phyloP scores from a whole-genome alignment of 768 basidiomycete species.

The Melanogaster broomeanus region DNA sequence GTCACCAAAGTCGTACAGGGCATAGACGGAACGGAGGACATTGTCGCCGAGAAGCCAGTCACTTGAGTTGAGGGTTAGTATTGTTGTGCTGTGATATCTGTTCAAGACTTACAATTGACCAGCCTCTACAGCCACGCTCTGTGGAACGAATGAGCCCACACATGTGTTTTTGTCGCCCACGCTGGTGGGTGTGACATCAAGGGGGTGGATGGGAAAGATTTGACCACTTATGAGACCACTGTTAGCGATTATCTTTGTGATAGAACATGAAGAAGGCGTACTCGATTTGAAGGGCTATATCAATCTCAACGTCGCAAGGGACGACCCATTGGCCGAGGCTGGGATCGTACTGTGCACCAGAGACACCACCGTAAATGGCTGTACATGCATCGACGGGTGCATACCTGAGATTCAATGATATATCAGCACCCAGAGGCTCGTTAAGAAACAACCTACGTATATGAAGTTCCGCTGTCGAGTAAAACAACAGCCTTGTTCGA shows the following conservation, averaged over 20 bases:
- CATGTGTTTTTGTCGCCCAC: slow-evolving; percentile 51
- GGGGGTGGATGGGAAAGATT: slow-evolving; percentile 76
- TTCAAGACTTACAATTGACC: slow-evolving; percentile 62
- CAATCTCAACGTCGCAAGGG: slow-evolving; percentile 74
- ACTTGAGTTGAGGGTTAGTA: slow-evolving; percentile 37
- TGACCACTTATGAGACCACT: slow-evolving; percentile 51
- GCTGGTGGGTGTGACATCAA: slow-evolving; percentile 64
- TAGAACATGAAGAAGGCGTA: slow-evolving; percentile 35
- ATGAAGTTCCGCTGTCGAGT: slow-evolving; percentile 83
- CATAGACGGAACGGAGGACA: slow-evolving; percentile 79
- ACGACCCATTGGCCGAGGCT: slow-evolving; percentile 64
- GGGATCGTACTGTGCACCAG: slow-evolving; percentile 62
- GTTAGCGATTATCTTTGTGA: slow-evolving; percentile 12
- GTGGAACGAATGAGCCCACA: slow-evolving; percentile 76
- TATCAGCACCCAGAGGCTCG: not conserved
- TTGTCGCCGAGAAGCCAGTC: slow-evolving; percentile 87
- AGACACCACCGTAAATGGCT: slow-evolving; percentile 66
- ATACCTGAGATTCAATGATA: slow-evolving; percentile 48
- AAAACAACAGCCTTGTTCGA: slow-evolving; percentile 71
- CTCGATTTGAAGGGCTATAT: slow-evolving; percentile 80
- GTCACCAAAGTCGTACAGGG: slow-evolving; percentile 85
- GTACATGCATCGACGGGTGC: slow-evolving; percentile 63
- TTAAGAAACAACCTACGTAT: slow-evolving; percentile 51
- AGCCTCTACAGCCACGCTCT: slow-evolving; percentile 53
- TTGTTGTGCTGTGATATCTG: not conserved